Evolutionary conservation across 129 eudicot genomes (phyloP), one percentile per base, ranked within the genome.

Genomic region (Dittrichia graveolens): DNA sequence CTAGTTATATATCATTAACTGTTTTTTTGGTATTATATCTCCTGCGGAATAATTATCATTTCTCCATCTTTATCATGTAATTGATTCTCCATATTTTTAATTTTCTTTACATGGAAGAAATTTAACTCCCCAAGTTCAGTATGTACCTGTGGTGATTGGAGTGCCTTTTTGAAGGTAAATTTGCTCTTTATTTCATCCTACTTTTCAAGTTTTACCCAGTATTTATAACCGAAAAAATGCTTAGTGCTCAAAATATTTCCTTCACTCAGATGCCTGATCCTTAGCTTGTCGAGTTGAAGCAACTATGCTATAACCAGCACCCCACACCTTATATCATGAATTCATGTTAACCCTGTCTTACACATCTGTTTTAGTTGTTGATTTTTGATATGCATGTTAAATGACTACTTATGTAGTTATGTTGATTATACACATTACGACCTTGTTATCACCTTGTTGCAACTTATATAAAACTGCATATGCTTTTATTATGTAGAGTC

Each of bases 71-170:
- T 71, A 42, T 61, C 10, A 53, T 61, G 65, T 61, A 50, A 43
- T 24, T 41, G 45, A 63, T 38, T 50, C 43, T 47, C 38, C 19
- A 47, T 44, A 10, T 52, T 57, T 50, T 46, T 5, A 24, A 65
- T 50, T 49, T 58, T 56, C 46, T 73, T 78, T n/a, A 50, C 68
- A 66, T 75, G 55, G 73, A 40, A 94, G 97, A 94, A 94, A 88
- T 85, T 94, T 82, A 94, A 90, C 83, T 94, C 98, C 71, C 98
- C 97, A 19, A 90, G 96, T 75, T 88, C 96, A 16, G 63, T 80
- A 77, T 94, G 96, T 73, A 88, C 96, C 62, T 78, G 76, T 69
- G 76, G 85, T 83, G 98, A 94, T 78, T 94, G 98, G 98, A 73
- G 93, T 65, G 78, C 96, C 75, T 88, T 90, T 75, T 62, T 90